Base-by-base conservation (phyloP, 2,329 filamentous ascomycete genomes). In the Alternaria rosae region DNA sequence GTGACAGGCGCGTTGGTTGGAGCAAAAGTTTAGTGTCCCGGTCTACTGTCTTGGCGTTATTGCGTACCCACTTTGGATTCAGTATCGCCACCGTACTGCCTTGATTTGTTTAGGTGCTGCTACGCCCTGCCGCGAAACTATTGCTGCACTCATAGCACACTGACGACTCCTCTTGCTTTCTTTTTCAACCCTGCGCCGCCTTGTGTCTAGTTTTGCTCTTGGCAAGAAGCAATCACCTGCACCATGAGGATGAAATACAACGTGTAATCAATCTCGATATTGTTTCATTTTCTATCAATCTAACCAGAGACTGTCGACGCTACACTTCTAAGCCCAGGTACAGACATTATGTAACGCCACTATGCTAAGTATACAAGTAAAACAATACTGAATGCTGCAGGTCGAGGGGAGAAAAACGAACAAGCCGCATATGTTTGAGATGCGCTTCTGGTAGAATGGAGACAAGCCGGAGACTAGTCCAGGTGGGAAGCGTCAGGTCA, bases 21-120 rank as follows among this genome's bases (percentile, higher is more conserved):
- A 70, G 62, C 65, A 72, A 77, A 74, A 76, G 70, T 75, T 76
- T 69, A 70, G 70, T 70, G 72, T 72, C 72, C 70, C 58, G 66
- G 62, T 47, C 57, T 58, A 54, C 38, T 41, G 70, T 32, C 73
- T 72, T 71, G 70, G 71, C 72, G 56, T 54, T 63, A 21, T 38
- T 44, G 32, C 58, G 45, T 38, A 44, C 47, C 59, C 55, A 58
- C 59, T 59, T 35, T 17, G 42, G 15, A 38, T 38, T 38, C 35
- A n/a, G 35, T 15, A 38, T n/a, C 35, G 35, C 35, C 35, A 38
- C 35, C 17, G 17, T 38, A 15, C 35, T n/a, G 35, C 17, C 35
- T 38, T 38, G 35, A 38, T 38, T 38, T 38, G 35, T 38, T 38
- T 38, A 17, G 35, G 35, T 38, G 35, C 35, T 38, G 35, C n/a